Percentiles rank a stretch among this genome's conserved stretches.
Evolutionary conservation across 148 eudicot genomes (phyloP).

Genomic region (Rheum nobile): DNA sequence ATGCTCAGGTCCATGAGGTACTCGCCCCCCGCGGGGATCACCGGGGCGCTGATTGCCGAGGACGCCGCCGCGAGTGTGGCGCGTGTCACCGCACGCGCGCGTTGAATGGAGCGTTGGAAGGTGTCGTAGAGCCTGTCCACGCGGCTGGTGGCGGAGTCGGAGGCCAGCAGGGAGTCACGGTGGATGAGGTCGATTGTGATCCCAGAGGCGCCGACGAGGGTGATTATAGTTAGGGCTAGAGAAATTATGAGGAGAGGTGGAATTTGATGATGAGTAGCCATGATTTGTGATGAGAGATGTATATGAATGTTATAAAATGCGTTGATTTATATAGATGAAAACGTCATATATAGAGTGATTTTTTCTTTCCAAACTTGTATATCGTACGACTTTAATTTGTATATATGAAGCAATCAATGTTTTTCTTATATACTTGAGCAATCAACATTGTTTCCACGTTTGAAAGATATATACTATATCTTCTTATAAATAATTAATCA

Average conservation of each 20-base stretch:
- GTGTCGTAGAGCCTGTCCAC: conserved; percentile 8
- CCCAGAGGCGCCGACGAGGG: conserved; percentile 2
- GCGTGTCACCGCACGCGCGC: conserved; percentile 2
- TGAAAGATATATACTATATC: not conserved
- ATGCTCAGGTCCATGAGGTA: conserved; percentile 21
- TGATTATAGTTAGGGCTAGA: not conserved
- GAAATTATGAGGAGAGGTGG: not conserved
- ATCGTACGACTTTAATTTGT: not conserved
- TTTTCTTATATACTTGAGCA: not conserved
- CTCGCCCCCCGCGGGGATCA: conserved; percentile 17
- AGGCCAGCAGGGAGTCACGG: conserved; percentile 14
- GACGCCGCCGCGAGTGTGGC: not conserved
- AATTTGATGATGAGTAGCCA: not conserved
- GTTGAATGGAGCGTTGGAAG: conserved; percentile 10
- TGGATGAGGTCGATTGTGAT: conserved; percentile 20
- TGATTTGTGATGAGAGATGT: not conserved
- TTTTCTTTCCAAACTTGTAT: not conserved
- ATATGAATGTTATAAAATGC: not conserved
- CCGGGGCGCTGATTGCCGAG: not conserved
- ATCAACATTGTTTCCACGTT: not conserved
- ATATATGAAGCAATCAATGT: not conserved
- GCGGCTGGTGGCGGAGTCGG: conserved; percentile 4
- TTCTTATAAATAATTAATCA: not conserved
- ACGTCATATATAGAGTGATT: not conserved
- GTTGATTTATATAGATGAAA: not conserved